Conservation (phyloP, 371 early-diverging fungal species). For the Fennellomyces sp. region DNA sequence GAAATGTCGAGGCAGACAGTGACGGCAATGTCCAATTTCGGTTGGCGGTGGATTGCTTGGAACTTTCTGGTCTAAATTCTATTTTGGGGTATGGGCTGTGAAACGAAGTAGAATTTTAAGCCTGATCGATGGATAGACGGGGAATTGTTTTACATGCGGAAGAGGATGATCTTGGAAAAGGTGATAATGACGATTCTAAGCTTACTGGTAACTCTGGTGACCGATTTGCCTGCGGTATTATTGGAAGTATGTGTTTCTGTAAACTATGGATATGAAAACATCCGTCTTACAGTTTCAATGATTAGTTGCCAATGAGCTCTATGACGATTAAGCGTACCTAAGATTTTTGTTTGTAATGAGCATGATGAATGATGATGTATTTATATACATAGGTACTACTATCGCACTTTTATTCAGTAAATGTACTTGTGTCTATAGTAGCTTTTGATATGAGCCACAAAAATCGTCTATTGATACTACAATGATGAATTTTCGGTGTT, state of each 20-base stretch:
- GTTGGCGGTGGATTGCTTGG: conserved; percentile 57
- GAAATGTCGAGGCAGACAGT: conserved; percentile 68
- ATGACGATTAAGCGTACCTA: no score
- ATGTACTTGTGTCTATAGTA: no score
- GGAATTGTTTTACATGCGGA: conserved; percentile 83
- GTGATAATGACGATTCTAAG: conserved; percentile 70
- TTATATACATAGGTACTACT: no score
- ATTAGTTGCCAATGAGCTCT: no score
- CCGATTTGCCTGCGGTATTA: conserved; percentile 87
- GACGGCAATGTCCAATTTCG: conserved; percentile 58
- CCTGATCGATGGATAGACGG: conserved; percentile 47
- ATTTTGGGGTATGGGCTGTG: conserved; percentile 74
- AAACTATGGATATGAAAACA: no score
- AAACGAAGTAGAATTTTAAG: background rate
- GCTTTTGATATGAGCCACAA: no score
- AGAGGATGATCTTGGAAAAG: conserved; percentile 83
- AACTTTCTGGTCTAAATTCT: conserved; percentile 74
- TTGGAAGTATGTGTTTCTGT: conserved; percentile 68
- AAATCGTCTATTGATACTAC: no score
- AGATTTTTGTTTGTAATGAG: no score
- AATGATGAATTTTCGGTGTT: no score
- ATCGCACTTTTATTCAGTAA: no score
- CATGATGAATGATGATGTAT: no score
- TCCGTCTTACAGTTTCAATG: no score
- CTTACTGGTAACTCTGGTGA: conserved; percentile 87